Evolutionary conservation across 495 filamentous ascomycete species (phyloP).

Genomic region (Xylaria telfairii): DNA sequence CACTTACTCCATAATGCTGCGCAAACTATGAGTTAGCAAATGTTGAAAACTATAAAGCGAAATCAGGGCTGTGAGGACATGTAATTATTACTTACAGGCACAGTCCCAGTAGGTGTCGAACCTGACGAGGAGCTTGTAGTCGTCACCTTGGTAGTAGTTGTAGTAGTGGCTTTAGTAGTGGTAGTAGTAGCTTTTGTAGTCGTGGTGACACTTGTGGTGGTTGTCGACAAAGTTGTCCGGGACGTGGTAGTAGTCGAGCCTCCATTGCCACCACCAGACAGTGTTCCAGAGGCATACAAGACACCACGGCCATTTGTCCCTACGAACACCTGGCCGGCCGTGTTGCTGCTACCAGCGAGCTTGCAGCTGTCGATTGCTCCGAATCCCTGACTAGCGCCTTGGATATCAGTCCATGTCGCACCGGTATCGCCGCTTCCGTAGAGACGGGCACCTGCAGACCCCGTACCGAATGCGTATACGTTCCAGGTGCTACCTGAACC

Average conservation of each 20-base stretch:
- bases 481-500: conserved; percentile 48
- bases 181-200: neutral
- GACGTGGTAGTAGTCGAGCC: neutral
- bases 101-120: conserved; percentile 8
- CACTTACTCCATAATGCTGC: conserved; percentile 14
- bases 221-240: neutral
- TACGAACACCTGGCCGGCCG: conserved; percentile 60
- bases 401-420: conserved; percentile 58
- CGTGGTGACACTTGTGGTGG: neutral
- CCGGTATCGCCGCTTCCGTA: conserved; percentile 59
- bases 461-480: conserved; percentile 57
- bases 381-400: conserved; percentile 57
- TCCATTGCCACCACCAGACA: neutral
- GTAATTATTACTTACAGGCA: neutral
- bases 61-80: neutral
- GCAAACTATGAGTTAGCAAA: neutral
- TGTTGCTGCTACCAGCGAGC: conserved; percentile 56
- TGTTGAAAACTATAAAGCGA: neutral
- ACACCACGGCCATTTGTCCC: conserved; percentile 66
- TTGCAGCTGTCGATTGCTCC: conserved; percentile 53
- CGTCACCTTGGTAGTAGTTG: neutral
- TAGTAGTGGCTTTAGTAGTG: conserved; percentile 1
- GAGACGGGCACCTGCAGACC: conserved; percentile 51
- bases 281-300: conserved; percentile 49
- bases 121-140: conserved; percentile 1